Evolutionary conservation across 1,284 basidiomycete species (phyloP), one percentile per base, ranked within the genome.

Genomic region (Austroboletus olivaceoglutinosus): DNA sequence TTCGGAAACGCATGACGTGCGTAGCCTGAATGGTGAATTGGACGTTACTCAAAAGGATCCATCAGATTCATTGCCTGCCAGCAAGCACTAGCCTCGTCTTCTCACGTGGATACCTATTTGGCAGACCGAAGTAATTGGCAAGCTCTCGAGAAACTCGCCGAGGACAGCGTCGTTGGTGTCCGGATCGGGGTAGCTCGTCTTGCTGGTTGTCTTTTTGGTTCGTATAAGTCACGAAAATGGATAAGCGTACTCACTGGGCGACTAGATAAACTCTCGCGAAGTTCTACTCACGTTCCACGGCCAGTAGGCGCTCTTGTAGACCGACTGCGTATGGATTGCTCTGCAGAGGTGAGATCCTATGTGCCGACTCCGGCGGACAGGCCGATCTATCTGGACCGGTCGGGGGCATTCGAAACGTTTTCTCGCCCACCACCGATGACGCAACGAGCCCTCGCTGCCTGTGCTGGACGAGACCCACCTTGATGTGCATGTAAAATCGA

Each of bases 101-200:
- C 74, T 37, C 59, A 63, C 18, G 68, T 71, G 43, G 70, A 70
- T n/a, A 54, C 65, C 33, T 70, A 76, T 15, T 64, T 74, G 23
- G 72, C 81, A 51, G 83, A 86, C 62, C 76, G 81, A 50, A 61
- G 31, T 16, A 70, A 76, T 55, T 80, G 92, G 67, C 70, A 75
- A 43, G 70, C 76, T 15, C 70, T 97, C 12, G 70, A 74, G 29
- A 63, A 67, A 43, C 76, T 97, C 43, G 81, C 82, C 15, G 63
- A 73, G 33, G 92, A 96, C 64, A 67, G 64, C n/a, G 83, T 98
- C 22, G 76, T 92, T 44, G 93, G 94, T 60, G 93, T 98, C 42
- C 82, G 93, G 38, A 91, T 98, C 51, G 87, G 84, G 8, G 77
- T 95, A 2, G 86, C 93, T 13, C 81, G 90, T 40, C 75, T 90